Conservation (phyloP, 2,329 filamentous ascomycete genomes). For the Fusarium sp. region DNA sequence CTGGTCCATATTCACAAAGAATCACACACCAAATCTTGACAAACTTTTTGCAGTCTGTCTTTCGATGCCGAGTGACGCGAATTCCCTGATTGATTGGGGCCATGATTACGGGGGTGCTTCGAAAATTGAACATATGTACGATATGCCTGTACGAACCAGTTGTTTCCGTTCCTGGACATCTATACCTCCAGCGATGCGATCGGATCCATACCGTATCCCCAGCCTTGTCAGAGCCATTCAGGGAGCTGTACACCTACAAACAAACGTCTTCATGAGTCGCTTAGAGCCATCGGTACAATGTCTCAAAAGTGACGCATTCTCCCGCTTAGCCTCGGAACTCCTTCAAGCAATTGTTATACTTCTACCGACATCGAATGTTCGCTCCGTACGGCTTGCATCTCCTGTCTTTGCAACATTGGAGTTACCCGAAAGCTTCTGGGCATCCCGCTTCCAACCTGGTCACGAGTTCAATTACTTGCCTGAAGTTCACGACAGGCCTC, state of each 20-base stretch:
- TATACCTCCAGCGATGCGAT: not conserved
- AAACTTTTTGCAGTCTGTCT: slow-evolving; percentile 3
- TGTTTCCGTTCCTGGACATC: not conserved
- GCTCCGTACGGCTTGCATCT: slow-evolving; percentile 16
- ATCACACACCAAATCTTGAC: not conserved
- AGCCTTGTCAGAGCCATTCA: accelerated
- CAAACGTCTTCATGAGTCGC: not conserved
- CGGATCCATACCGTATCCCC: not conserved
- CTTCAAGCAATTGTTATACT: not conserved
- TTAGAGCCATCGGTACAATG: accelerated
- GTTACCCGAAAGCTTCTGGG: slow-evolving; percentile 19
- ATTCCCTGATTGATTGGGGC: slow-evolving; percentile 17
- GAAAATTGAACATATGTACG: accelerated
- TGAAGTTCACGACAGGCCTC: not conserved
- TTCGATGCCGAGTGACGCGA: slow-evolving; percentile 4
- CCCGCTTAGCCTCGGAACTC: slow-evolving; percentile 1
- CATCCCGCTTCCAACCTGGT: slow-evolving; percentile 13
- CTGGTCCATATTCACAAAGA: slow-evolving; percentile 6
- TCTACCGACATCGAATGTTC: slow-evolving; percentile 2
- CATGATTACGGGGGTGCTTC: slow-evolving; percentile 11
- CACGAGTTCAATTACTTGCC: slow-evolving; percentile 14
- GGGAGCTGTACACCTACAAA: not conserved
- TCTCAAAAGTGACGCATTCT: slow-evolving; percentile 2
- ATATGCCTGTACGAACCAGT: not conserved
- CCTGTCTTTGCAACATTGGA: slow-evolving; percentile 2